Conservation (phyloP, 2,329 filamentous ascomycete species). For the Phaeophleospora eucalypticola region DNA sequence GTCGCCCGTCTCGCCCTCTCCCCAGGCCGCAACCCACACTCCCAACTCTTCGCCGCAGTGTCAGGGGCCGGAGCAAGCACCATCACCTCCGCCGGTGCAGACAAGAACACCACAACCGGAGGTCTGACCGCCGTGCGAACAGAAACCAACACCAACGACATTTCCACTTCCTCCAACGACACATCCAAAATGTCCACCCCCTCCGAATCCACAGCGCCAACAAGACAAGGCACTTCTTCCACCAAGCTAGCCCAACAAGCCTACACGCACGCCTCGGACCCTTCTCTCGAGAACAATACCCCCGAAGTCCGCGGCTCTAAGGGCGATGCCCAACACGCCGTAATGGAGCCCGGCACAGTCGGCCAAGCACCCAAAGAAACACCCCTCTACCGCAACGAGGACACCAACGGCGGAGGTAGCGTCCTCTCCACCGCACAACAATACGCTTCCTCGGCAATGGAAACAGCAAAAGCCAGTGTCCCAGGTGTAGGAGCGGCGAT, state of each 20-base stretch:
- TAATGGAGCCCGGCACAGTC: slow-evolving; percentile 47
- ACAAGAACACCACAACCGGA: neutral
- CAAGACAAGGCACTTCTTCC: slow-evolving; percentile 40
- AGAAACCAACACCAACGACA: neutral
- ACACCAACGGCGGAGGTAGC: slow-evolving; percentile 39
- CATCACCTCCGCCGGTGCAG: neutral
- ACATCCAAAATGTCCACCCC: slow-evolving; percentile 30
- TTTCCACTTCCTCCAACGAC: slow-evolving; percentile 25
- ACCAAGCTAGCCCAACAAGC: slow-evolving; percentile 41
- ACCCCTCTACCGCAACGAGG: slow-evolving; percentile 30
- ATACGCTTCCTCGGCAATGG: slow-evolving; percentile 29
- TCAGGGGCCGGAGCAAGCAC: slow-evolving; percentile 7
- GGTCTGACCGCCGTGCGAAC: neutral
- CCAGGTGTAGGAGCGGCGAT: slow-evolving; percentile 23
- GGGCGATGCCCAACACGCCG: slow-evolving; percentile 43
- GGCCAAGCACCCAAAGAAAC: slow-evolving; percentile 49
- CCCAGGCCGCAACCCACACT: slow-evolving; percentile 21
- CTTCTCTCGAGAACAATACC: slow-evolving; percentile 41
- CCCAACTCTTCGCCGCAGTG: slow-evolving; percentile 11
- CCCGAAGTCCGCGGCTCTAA: slow-evolving; percentile 39
- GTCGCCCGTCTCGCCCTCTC: slow-evolving; percentile 25
- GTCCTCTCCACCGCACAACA: slow-evolving; percentile 46
- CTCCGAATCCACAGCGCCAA: slow-evolving; percentile 33
- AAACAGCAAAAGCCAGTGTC: slow-evolving; percentile 17
- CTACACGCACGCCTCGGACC: slow-evolving; percentile 43